These are phyloP conservation scores for Brasenia schreberi DNA, from an alignment of 164 flowering plant genomes.

Conservation along the genomic window DNA sequence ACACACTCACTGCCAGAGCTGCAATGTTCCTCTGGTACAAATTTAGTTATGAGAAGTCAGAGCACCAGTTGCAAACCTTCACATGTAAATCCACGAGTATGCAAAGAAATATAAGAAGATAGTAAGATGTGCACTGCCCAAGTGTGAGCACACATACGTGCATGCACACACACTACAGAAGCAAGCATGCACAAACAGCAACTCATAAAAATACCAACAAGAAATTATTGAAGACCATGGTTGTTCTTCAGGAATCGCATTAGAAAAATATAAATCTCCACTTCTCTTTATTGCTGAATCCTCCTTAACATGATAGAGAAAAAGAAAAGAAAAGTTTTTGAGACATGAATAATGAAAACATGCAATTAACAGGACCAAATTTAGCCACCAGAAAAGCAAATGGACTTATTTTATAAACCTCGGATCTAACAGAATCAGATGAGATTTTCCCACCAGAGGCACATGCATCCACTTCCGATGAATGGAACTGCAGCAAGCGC, in stretches of 20 bases:
- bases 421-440: constrained; percentile 29
- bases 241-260: constrained; percentile 27
- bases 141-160: too few species aligned
- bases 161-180: neutral
- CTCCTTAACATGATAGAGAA: constrained; percentile 31
- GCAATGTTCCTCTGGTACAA: constrained; percentile 23
- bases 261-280: constrained; percentile 7
- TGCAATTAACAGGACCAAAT: neutral
- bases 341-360: neutral
- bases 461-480: constrained; percentile 19
- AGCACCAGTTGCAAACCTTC: neutral
- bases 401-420: constrained; percentile 24
- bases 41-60: neutral
- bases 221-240: constrained; percentile 36
- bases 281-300: constrained; percentile 12
- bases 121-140: too few species aligned
- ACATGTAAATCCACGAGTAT: neutral
- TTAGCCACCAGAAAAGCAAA: neutral
- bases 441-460: constrained; percentile 25
- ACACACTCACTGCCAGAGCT: constrained; percentile 23
- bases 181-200: neutral
- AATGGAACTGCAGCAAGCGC: constrained; percentile 59
- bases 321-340: too few species aligned
- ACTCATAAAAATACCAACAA: constrained; percentile 27
- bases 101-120: neutral